Evolutionary conservation across 2,329 filamentous ascomycete species (phyloP).

Genomic region (Scolecobasidium constrictum): DNA sequence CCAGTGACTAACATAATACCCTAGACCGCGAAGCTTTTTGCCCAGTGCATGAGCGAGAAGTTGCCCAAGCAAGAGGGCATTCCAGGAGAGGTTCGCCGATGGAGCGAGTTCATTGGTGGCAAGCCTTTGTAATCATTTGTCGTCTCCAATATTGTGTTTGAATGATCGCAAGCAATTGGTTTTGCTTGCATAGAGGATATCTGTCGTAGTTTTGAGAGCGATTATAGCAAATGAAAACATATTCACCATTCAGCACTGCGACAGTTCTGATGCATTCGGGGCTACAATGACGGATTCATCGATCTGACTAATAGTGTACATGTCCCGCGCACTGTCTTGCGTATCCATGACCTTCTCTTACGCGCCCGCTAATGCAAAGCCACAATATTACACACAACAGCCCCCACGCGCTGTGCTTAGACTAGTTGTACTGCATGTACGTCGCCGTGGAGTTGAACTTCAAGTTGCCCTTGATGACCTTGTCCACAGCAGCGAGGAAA

Average conservation of each 20-base stretch:
- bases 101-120: conserved; percentile 90
- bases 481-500: conserved; percentile 94
- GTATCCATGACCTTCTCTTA: too few species aligned
- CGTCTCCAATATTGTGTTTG: too few species aligned
- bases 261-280: too few species aligned
- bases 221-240: too few species aligned
- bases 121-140: conserved; percentile 75
- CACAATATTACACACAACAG: neutral
- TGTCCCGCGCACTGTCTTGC: too few species aligned
- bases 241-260: too few species aligned
- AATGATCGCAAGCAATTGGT: too few species aligned
- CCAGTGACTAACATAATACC: neutral
- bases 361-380: conserved; percentile 4
- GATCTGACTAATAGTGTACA: too few species aligned
- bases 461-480: conserved; percentile 97
- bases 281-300: too few species aligned
- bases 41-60: conserved; percentile 95
- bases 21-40: conserved; percentile 89
- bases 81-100: conserved; percentile 80
- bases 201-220: too few species aligned
- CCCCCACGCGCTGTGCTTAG: conserved; percentile 27
- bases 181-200: too few species aligned
- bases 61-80: conserved; percentile 81
- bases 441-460: conserved; percentile 99
- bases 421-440: conserved; percentile 99